Percentiles rank a stretch among this genome's conserved stretches.
These are phyloP conservation scores for Senna tora DNA, from an alignment of 306 rosid genomes.

Conservation along the genomic window DNA sequence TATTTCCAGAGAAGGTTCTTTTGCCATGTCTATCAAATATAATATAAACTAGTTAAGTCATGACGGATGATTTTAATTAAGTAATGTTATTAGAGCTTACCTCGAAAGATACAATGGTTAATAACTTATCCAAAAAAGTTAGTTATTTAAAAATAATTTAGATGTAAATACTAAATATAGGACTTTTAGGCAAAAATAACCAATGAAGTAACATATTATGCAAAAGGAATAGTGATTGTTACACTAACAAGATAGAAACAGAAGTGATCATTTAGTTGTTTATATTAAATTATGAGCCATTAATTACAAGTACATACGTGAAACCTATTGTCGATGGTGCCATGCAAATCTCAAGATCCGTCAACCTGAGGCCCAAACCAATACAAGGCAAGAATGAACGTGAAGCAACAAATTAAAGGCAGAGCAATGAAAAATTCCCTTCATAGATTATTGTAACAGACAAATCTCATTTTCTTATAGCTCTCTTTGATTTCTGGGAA, in stretches of 20 bases:
- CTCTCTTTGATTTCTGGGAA: slow-evolving; percentile 41
- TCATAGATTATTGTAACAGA: slow-evolving; percentile 21
- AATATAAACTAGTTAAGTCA: background rate
- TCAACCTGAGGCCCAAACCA: slow-evolving; percentile 6
- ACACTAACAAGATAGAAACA: background rate
- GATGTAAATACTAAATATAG: background rate
- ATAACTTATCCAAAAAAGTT: background rate
- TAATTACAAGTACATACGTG: background rate
- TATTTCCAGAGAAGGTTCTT: no score
- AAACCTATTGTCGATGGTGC: background rate
- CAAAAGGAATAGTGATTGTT: background rate
- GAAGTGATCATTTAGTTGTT: background rate
- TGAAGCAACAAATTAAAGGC: slow-evolving; percentile 3
- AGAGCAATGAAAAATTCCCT: slow-evolving; percentile 25
- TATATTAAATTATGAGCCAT: slow-evolving; percentile 12
- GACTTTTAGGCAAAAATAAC: background rate
- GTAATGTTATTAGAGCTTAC: no score
- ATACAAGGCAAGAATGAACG: background rate
- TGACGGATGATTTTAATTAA: background rate
- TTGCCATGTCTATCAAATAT: no score
- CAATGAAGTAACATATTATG: background rate
- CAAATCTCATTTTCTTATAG: slow-evolving; percentile 33
- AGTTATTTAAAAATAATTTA: background rate
- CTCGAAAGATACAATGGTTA: background rate
- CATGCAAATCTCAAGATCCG: slow-evolving; percentile 35